Evolutionary conservation across 768 basidiomycete species (phyloP), one percentile per base, ranked within the genome.

Genomic region (Lactarius evosmus): DNA sequence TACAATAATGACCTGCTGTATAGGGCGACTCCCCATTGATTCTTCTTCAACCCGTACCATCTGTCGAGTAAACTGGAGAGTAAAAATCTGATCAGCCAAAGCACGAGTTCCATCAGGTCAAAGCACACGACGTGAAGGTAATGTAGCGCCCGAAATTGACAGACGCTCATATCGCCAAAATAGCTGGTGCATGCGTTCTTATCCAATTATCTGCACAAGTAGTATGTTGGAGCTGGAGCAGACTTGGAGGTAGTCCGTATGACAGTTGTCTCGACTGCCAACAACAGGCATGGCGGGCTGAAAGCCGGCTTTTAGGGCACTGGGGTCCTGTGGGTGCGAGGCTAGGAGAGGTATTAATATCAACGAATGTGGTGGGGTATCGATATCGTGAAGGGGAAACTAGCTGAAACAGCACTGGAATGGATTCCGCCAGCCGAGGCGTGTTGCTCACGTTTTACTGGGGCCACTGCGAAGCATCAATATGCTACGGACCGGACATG

Each of bases 401-500:
- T 60, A 50, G 50, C 67, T 27, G 17, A 69, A 64, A 19, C 66
- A 17, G 16, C 38, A 11, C 44, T 25, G 44, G 22, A 46, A 44
- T 22, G 41, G 11, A 41, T 41, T 41, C n/a, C 12, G 66, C 72
- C 22, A 75, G 54, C 32, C 65, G 69, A 7, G 67, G 70, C 16
- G 58, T 52, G 22, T 63, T 63, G 5, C 62, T 69, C 9, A 62
- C 65, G 17, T 66, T 34, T 11, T 34, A 12, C 50, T 22, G 69
- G 25, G 50, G 61, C 60, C 7, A 72, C 58, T 50, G 69, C 65
- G 32, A 69, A 70, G 44, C 61, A 68, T 38, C 70, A 59, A 53
- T 71, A 71, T 27, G 52, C 34, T 8, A 60, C 64, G 41, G 68
- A 56, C 7, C 64, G 41, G 68, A 56, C 7, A 75, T 69, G 56